Evolutionary conservation across 2,329 filamentous ascomycete genomes (phyloP).

Genomic region (Ceratocystis destructans): DNA sequence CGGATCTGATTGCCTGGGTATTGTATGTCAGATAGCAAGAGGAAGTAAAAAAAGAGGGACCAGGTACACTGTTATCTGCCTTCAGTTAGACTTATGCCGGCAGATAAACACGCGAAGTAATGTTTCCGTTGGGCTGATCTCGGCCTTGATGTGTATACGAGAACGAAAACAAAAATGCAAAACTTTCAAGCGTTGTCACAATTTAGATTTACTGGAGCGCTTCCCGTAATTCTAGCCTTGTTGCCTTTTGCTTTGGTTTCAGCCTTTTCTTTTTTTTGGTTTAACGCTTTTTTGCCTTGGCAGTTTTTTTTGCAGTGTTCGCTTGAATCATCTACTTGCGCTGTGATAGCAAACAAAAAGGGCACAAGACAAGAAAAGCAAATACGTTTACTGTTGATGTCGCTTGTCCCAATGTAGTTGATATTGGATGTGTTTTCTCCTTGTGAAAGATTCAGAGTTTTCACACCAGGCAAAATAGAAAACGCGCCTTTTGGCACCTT

Average conservation of each 20-base stretch:
- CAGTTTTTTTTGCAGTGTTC: background rate
- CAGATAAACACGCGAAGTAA: background rate
- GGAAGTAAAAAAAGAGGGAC: background rate
- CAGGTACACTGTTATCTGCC: no score
- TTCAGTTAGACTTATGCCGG: background rate
- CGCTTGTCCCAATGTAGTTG: background rate
- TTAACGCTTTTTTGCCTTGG: background rate
- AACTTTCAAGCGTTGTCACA: background rate
- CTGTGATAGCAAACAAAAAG: background rate
- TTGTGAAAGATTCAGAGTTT: background rate
- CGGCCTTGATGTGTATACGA: background rate
- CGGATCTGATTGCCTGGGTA: background rate
- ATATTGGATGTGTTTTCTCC: background rate
- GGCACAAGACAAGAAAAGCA: background rate
- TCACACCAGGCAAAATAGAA: background rate
- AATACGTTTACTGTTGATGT: background rate
- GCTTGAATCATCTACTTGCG: conserved; percentile 6
- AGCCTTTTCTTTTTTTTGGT: background rate
- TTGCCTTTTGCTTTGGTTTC: background rate
- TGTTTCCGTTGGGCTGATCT: background rate
- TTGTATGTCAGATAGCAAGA: background rate
- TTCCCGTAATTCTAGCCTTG: conserved; percentile 2
- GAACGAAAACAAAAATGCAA: background rate
- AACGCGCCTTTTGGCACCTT: no score
- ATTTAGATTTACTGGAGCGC: background rate